Conservation (phyloP, 1,284 basidiomycete genomes). For the Cerioporus squamosus region DNA sequence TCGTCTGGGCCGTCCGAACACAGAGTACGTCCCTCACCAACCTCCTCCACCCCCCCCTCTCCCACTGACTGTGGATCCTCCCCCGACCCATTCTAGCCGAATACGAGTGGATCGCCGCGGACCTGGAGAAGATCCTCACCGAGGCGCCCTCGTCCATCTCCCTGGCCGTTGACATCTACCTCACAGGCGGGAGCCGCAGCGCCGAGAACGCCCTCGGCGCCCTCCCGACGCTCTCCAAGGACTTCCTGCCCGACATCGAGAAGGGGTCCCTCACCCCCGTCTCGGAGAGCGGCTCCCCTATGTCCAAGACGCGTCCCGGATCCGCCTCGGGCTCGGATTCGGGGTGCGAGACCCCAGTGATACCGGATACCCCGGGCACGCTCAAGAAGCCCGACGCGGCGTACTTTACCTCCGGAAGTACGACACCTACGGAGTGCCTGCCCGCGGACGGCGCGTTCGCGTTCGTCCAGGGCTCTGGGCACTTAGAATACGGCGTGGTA, state of each 20-base stretch:
- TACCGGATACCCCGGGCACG: background rate
- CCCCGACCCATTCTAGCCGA: too few relatives aligned
- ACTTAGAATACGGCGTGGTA: conserved; percentile 8
- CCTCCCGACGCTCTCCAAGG: conserved; percentile 12
- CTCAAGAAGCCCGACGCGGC: conserved; percentile 7
- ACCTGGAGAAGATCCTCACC: conserved; percentile 20
- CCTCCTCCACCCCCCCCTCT: background rate
- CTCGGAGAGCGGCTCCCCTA: background rate
- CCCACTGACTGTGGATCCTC: background rate
- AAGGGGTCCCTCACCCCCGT: conserved; percentile 1
- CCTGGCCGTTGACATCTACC: conserved; percentile 24
- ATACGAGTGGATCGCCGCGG: conserved; percentile 25
- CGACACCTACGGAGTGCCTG: conserved; percentile 5
- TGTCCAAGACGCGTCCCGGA: too few relatives aligned
- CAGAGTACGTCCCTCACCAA: conserved; percentile 32
- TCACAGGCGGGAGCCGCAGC: conserved; percentile 15
- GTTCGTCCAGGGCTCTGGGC: background rate
- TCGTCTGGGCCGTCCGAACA: conserved; percentile 47
- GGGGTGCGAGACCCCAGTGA: background rate
- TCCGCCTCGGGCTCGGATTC: background rate
- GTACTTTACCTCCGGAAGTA: background rate
- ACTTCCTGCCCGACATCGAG: conserved; percentile 2
- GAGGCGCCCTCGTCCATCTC: conserved; percentile 15
- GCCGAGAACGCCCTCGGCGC: too few relatives aligned
- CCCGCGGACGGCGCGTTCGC: background rate